phyloP scores from a whole-genome alignment of 768 basidiomycete genomes.

The Psilocybe sp. region DNA sequence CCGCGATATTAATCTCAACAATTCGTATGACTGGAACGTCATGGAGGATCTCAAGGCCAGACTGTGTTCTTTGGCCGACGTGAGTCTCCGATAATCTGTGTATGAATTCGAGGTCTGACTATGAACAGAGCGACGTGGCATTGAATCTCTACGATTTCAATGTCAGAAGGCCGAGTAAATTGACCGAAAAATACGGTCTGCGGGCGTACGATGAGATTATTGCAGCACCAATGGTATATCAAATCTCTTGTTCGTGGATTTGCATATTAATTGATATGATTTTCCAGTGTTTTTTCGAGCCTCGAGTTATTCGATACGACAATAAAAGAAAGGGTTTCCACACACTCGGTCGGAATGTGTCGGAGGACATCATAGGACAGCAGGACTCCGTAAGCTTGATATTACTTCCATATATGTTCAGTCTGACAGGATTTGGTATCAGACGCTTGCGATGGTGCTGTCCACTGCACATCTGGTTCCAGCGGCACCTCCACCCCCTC shows the following conservation, averaged over 20 bases:
- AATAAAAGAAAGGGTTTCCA: conserved; percentile 56
- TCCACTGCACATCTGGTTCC: conserved; percentile 81
- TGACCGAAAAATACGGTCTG: conserved; percentile 84
- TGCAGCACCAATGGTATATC: conserved; percentile 82
- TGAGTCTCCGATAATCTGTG: conserved; percentile 30
- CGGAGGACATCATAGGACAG: conserved; percentile 72
- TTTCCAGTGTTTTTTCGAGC: conserved; percentile 84
- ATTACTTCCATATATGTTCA: background rate
- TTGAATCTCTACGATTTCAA: conserved; percentile 89
- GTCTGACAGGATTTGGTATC: conserved; percentile 7
- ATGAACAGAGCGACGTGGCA: conserved; percentile 76
- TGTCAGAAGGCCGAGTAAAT: conserved; percentile 70
- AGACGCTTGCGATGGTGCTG: conserved; percentile 91
- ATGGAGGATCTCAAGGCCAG: conserved; percentile 89
- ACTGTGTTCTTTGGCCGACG: conserved; percentile 86
- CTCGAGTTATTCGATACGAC: conserved; percentile 88
- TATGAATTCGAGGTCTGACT: conserved; percentile 5
- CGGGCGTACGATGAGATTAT: conserved; percentile 95
- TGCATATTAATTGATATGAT: background rate
- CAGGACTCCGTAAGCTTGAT: conserved; percentile 52
- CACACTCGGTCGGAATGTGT: conserved; percentile 56
- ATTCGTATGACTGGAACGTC: conserved; percentile 83
- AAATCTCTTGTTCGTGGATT: background rate
- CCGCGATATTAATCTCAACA: conserved; percentile 71
- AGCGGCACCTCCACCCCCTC: conserved; percentile 17